phyloP scores from a whole-genome alignment of 805 yeast genomes.

The Saccharomycopsis selenospora region DNA sequence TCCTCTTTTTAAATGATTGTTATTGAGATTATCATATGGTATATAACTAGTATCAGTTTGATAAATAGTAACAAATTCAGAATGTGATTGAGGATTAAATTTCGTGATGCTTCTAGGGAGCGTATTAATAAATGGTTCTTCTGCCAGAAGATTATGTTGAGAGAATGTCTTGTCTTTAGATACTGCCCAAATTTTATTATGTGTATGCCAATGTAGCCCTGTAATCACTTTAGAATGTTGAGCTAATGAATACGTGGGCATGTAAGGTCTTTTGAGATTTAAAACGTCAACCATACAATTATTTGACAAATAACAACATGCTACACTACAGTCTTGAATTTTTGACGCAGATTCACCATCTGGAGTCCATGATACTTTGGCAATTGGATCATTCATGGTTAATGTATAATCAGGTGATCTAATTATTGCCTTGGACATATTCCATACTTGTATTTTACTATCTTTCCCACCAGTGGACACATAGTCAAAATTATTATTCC shows the following conservation, averaged over 20 bases:
- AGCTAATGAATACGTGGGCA: conserved; percentile 12
- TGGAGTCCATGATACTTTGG: conserved; percentile 65
- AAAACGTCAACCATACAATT: conserved; percentile 65
- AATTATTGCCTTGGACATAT: conserved; percentile 37
- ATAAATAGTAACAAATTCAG: conserved; percentile 13
- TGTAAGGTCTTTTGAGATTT: conserved; percentile 21
- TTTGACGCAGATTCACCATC: conserved; percentile 31
- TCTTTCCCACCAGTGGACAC: conserved; percentile 92
- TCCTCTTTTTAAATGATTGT: background rate
- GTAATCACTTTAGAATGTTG: conserved; percentile 26
- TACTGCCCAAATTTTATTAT: conserved; percentile 31
- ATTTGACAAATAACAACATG: conserved; percentile 32
- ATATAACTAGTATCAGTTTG: conserved; percentile 14
- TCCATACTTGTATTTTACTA: conserved; percentile 74
- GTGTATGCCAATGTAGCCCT: conserved; percentile 41
- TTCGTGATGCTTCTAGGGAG: conserved; percentile 7
- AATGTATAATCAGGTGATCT: conserved; percentile 61
- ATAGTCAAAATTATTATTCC: conserved; percentile 80
- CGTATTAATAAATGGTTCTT: conserved; percentile 2
- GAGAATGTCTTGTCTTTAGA: conserved; percentile 34
- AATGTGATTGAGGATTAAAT: conserved; percentile 12
- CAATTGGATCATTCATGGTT: conserved; percentile 69
- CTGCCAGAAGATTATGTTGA: conserved; percentile 30
- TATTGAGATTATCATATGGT: background rate
- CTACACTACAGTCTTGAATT: conserved; percentile 47